Evolutionary conservation across 441 rosid species (phyloP).

Genomic region (Jatropha multifida): DNA sequence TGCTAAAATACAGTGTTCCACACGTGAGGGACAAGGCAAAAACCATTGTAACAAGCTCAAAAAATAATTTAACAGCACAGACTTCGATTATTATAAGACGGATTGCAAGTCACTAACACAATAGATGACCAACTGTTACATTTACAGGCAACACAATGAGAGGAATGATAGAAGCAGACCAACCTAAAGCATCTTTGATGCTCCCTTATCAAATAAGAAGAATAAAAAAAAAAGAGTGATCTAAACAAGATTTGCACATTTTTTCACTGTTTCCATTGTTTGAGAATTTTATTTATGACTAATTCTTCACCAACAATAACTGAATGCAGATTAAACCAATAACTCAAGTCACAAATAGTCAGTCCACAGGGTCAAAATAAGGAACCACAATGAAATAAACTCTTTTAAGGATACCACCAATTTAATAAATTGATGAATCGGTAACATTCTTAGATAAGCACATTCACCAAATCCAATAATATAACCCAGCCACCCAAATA

Average conservation of each 20-base stretch:
- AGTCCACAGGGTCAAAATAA: background rate
- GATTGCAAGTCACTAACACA: background rate
- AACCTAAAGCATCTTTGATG: background rate
- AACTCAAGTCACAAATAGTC: background rate
- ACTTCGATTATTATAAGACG: background rate
- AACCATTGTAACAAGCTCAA: background rate
- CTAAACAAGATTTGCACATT: background rate
- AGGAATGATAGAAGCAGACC: background rate
- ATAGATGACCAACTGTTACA: background rate
- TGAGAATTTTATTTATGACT: background rate
- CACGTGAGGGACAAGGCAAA: background rate
- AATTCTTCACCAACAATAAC: background rate
- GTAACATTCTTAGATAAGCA: background rate
- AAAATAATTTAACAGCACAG: background rate
- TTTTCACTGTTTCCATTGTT: background rate
- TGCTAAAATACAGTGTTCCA: background rate
- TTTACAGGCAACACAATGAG: background rate
- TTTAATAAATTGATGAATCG: background rate
- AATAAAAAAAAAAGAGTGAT: background rate
- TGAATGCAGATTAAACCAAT: background rate
- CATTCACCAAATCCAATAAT: background rate
- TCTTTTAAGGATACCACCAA: background rate
- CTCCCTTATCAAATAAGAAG: background rate
- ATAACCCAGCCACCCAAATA: background rate
- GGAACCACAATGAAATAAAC: background rate